Conservation (phyloP, 1,284 basidiomycete species). For the Trametes polyzona region DNA sequence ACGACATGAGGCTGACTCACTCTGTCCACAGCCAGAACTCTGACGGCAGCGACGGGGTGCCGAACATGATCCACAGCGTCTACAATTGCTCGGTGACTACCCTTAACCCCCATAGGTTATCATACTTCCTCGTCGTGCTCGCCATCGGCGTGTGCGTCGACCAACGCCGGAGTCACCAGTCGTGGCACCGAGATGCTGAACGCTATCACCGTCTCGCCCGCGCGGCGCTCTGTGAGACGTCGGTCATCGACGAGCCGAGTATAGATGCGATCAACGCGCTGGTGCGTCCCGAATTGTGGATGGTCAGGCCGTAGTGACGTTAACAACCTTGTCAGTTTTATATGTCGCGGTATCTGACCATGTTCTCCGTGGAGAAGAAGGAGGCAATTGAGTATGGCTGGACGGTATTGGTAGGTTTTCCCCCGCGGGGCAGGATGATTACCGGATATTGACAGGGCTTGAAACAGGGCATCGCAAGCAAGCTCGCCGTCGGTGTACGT, state of each 20-base stretch:
- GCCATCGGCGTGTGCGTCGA: conserved; percentile 67
- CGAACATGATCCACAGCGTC: conserved; percentile 66
- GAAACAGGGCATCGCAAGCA: conserved; percentile 35
- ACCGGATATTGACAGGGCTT: not conserved
- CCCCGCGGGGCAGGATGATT: conserved; percentile 35
- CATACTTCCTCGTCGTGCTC: conserved; percentile 65
- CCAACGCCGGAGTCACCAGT: conserved; percentile 46
- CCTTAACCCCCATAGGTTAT: conserved; percentile 62
- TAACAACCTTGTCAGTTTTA: conserved; percentile 54
- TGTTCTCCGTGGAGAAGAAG: conserved; percentile 71
- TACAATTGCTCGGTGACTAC: conserved; percentile 57
- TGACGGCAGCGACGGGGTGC: conserved; percentile 65
- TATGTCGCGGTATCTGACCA: conserved; percentile 73
- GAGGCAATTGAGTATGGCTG: conserved; percentile 69
- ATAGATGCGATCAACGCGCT: conserved; percentile 67
- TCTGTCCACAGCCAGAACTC: conserved; percentile 56
- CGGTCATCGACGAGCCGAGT: conserved; percentile 67
- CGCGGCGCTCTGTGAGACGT: conserved; percentile 61
- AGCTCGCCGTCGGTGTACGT: conserved; percentile 57
- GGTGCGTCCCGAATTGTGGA: conserved; percentile 42
- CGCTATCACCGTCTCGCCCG: conserved; percentile 64
- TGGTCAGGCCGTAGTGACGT: not conserved
- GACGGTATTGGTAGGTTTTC: conserved; percentile 58
- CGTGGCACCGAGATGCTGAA: conserved; percentile 58
- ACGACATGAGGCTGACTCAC: conserved; percentile 23